Evolutionary conservation across 345 rosid genomes (phyloP).

Genomic region (Balakata baccata): DNA sequence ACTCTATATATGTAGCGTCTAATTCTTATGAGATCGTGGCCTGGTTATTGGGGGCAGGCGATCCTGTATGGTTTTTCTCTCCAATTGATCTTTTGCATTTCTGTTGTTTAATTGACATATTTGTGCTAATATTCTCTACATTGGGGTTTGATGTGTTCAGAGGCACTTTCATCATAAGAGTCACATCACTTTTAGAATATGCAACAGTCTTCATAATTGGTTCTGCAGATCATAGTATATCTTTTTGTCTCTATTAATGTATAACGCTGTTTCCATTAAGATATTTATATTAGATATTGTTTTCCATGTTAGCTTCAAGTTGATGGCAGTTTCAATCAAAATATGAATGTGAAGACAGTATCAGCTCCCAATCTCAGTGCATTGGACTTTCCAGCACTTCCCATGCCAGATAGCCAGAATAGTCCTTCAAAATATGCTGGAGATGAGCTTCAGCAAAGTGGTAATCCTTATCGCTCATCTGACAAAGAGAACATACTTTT

Average conservation of each 20-base stretch:
- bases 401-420: conserved; percentile 52
- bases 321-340: conserved; percentile 76
- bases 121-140: neutral
- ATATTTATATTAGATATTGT: conserved; percentile 23
- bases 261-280: neutral
- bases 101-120: neutral
- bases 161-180: neutral
- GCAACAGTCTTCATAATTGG: neutral
- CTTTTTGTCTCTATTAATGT: neutral
- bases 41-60: conserved; percentile 13
- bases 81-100: neutral
- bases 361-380: conserved; percentile 71
- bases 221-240: neutral
- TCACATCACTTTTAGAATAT: neutral
- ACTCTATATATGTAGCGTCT: conserved; percentile 17
- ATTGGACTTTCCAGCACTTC: conserved; percentile 83
- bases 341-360: conserved; percentile 56
- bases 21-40: conserved; percentile 5
- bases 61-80: conserved; percentile 6
- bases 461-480: conserved; percentile 54
- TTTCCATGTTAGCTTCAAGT: conserved; percentile 73
- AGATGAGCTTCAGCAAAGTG: conserved; percentile 63
- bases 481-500: conserved; percentile 71
- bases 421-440: conserved; percentile 58
- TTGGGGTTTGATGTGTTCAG: neutral